Evolutionary conservation across 257 asterid species (phyloP).

Genomic region (Anisodus acutangulus): DNA sequence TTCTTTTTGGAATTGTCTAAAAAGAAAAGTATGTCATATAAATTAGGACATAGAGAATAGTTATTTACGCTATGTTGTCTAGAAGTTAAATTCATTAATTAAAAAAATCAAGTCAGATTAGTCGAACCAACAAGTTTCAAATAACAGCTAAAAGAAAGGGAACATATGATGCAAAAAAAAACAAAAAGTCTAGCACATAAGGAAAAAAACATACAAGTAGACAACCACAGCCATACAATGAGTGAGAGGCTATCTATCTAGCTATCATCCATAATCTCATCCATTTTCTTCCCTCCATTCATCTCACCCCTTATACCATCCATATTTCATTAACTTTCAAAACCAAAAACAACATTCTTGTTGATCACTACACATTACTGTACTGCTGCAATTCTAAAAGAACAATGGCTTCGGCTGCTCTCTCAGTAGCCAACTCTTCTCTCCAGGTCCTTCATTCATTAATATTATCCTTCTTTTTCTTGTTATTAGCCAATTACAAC

Average conservation of each 20-base stretch:
- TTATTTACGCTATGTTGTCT: no score
- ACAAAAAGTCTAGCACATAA: background rate
- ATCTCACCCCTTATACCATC: no score
- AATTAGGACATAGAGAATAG: no score
- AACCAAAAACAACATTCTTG: slow-evolving; percentile 40
- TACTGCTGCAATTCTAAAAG: slow-evolving; percentile 3
- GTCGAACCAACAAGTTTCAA: no score
- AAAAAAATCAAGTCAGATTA: no score
- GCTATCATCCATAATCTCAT: slow-evolving; percentile 65
- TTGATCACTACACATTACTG: slow-evolving; percentile 25
- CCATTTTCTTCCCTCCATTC: slow-evolving; percentile 46
- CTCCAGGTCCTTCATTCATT: slow-evolving; percentile 57
- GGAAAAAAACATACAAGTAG: slow-evolving; percentile 11
- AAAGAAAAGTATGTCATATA: no score
- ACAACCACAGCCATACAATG: slow-evolving; percentile 73
- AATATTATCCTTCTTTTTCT: background rate
- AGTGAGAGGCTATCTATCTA: slow-evolving; percentile 75
- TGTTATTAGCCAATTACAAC: background rate
- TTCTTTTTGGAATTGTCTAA: no score
- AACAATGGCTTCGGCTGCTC: slow-evolving; percentile 56
- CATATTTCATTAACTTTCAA: slow-evolving; percentile 26
- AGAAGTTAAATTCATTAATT: no score
- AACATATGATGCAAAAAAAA: no score
- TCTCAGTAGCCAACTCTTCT: slow-evolving; percentile 70
- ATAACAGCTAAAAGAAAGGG: no score